Base-by-base conservation (phyloP, 352 stramenopile species). In the Globisporangium nagaii region DNA sequence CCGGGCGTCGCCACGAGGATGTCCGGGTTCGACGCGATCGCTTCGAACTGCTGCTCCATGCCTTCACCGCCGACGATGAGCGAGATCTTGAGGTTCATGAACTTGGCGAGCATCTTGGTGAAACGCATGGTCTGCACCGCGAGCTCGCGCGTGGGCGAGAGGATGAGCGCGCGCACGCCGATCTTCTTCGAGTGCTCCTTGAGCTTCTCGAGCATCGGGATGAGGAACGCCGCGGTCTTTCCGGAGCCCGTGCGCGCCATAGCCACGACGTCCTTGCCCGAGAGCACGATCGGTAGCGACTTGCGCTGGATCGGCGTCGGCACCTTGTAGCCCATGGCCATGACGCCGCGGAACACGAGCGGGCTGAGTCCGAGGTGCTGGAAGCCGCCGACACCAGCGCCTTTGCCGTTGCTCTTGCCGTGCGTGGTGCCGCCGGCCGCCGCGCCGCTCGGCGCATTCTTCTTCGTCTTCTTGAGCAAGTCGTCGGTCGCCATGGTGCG, bases 251-350 rank as follows among this genome's bases (percentile, higher is more conserved):
- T 99, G 25, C 97, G 82, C 31, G 98, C 97, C 97, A 99, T 99
- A 43, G 96, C 96, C 11, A 99, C 95, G 19, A 98, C 89, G 79
- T 99, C 97, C 30, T 94, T 90, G 39, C 97, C 97, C 4, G 90
- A 96, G 6, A 99, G 77, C 22, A 98, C 80, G 25, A 98, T 84
- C 19, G 97, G 97, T 45, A 99, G 75, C 61, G 95, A 95, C 73
- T 99, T 99, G 54, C 96, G 88, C 73, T 99, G 97, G 45, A 99
- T 98, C 15, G 97, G 97, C 34, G 98, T 99, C 30, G 98, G 97
- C 52, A 97, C 89, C 53, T 97, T 97, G 75, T 98, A 98, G 39
- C 91, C 91, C 89, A 98, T 97, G 49, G 75, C 77, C 73, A 97
- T 94, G 56, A 98, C 73, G 40, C 81, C 90, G 19, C 79, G 78